phyloP scores from a whole-genome alignment of 2,329 filamentous ascomycete genomes.

The Pseudocercospora eumusae region DNA sequence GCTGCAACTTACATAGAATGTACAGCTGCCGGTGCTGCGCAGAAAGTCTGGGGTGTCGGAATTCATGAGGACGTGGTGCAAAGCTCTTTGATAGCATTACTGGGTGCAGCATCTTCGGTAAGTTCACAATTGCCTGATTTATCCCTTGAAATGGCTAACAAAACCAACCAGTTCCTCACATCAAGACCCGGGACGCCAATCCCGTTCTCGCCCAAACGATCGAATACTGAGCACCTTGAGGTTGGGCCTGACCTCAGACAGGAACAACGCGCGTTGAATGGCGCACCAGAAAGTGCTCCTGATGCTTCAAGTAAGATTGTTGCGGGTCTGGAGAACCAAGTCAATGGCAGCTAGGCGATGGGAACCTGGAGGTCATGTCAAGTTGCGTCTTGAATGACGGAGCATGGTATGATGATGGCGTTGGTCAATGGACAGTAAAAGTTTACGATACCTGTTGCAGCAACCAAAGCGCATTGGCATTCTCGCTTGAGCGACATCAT shows the following conservation, averaged over 20 bases:
- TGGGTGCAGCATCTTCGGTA: conserved; percentile 84
- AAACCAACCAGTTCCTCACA: conserved; percentile 61
- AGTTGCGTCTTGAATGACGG: neutral
- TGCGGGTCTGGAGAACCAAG: conserved; percentile 36
- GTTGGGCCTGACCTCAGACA: conserved; percentile 29
- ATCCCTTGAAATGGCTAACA: conserved; percentile 1
- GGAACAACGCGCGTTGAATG: conserved; percentile 36
- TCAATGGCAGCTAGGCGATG: conserved; percentile 22
- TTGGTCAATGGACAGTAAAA: neutral
- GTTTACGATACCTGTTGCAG: neutral
- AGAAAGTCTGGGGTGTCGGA: conserved; percentile 85
- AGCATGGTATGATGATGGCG: neutral
- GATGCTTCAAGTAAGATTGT: conserved; percentile 37
- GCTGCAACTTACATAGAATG: conserved; percentile 97
- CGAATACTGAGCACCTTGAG: conserved; percentile 48
- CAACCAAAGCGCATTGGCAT: neutral
- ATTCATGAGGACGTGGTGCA: conserved; percentile 92
- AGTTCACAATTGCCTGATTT: conserved; percentile 45
- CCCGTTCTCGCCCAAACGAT: conserved; percentile 60
- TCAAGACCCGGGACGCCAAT: conserved; percentile 70
- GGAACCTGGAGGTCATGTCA: neutral
- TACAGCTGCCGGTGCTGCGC: conserved; percentile 64
- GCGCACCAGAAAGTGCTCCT: conserved; percentile 35
- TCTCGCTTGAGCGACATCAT: neutral
- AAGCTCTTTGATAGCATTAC: conserved; percentile 79